Conservation (phyloP, 2,329 filamentous ascomycete genomes). For the Tetracladium maxilliforme region DNA sequence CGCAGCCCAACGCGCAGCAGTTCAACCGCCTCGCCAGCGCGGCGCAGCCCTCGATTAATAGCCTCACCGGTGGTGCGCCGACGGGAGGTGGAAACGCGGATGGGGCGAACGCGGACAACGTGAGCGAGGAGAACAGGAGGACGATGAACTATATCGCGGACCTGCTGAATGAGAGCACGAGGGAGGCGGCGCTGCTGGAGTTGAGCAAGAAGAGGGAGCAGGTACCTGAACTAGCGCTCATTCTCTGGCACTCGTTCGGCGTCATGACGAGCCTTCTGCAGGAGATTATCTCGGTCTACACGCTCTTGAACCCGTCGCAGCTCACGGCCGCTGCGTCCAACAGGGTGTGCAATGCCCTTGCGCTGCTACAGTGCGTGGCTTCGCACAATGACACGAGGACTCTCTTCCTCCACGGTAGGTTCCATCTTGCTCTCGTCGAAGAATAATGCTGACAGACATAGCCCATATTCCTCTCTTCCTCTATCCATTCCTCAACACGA, state of each 20-base stretch:
- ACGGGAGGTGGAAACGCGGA: constrained; percentile 2
- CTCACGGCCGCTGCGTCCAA: constrained; percentile 96
- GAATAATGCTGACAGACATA: constrained; percentile 19
- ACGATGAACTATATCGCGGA: constrained; percentile 92
- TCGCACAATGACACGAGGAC: constrained; percentile 94
- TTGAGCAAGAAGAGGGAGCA: constrained; percentile 98
- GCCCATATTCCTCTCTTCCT: constrained; percentile 96
- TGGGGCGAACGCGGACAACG: constrained; percentile 49
- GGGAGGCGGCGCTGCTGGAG: constrained; percentile 84
- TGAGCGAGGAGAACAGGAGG: constrained; percentile 81
- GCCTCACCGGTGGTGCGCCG: constrained; percentile 13
- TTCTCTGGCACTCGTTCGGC: constrained; percentile 96
- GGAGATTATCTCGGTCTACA: constrained; percentile 98
- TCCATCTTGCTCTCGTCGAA: not conserved
- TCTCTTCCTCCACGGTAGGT: constrained; percentile 78
- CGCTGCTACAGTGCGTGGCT: constrained; percentile 89
- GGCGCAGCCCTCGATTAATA: constrained; percentile 40
- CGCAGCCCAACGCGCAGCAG: constrained; percentile 29
- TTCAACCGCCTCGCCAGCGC: constrained; percentile 62
- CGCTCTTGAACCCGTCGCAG: constrained; percentile 88
- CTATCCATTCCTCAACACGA: constrained; percentile 97
- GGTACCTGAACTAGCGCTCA: constrained; percentile 88
- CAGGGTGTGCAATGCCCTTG: constrained; percentile 91
- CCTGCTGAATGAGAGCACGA: constrained; percentile 70
- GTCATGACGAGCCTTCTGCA: constrained; percentile 97